phyloP scores from a whole-genome alignment of 768 basidiomycete species.

The Boletus coccyginus region DNA sequence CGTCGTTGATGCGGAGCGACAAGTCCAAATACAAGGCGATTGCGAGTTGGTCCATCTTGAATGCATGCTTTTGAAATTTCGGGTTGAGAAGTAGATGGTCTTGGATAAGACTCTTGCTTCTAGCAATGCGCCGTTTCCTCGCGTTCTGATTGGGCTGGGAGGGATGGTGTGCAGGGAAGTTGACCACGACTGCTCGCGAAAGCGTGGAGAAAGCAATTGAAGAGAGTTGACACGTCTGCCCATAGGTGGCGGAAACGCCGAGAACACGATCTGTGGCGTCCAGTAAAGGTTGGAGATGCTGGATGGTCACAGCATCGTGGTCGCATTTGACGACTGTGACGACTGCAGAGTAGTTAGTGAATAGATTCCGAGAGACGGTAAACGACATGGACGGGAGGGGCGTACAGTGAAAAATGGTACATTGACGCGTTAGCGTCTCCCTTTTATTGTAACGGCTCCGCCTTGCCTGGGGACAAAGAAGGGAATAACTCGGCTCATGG shows the following conservation, averaged over 20 bases:
- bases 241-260: slow-evolving; percentile 46
- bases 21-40: slow-evolving; percentile 40
- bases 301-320: slow-evolving; percentile 23
- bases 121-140: background rate
- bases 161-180: slow-evolving; percentile 18
- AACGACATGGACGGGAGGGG: slow-evolving; percentile 13
- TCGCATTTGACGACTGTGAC: slow-evolving; percentile 31
- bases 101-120: slow-evolving; percentile 26
- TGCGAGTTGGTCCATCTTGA: slow-evolving; percentile 46
- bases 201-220: slow-evolving; percentile 40
- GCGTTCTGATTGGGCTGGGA: background rate
- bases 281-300: slow-evolving; percentile 30
- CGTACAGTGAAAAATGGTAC: background rate
- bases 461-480: background rate
- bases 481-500: background rate
- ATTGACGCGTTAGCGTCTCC: background rate
- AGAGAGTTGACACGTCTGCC: slow-evolving; percentile 32
- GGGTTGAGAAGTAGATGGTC: slow-evolving; percentile 33
- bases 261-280: slow-evolving; percentile 23
- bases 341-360: slow-evolving; percentile 18
- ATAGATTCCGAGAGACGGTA: slow-evolving; percentile 35
- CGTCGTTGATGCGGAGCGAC: slow-evolving; percentile 32
- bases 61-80: slow-evolving; percentile 34
- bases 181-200: slow-evolving; percentile 36
- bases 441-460: slow-evolving; percentile 7